A percentile compares a stretch with the other conserved stretches of the same genome.
Evolutionary conservation across 2,329 filamentous ascomycete species (phyloP).

Genomic region (Mycosphaerella sp.): DNA sequence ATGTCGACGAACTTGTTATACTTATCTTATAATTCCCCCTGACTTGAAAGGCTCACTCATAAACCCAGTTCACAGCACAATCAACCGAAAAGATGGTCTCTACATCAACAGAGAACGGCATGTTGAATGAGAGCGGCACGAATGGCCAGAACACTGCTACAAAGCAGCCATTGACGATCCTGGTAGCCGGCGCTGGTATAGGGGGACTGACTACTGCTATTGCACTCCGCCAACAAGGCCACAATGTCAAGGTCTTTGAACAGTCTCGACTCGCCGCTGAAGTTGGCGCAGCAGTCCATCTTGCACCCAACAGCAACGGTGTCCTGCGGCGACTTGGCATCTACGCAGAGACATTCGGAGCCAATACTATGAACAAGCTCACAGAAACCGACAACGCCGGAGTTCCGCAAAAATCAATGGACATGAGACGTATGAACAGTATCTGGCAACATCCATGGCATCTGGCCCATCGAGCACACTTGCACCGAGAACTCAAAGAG

Average conservation of each 20-base stretch:
- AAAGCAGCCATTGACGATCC: constrained; percentile 25
- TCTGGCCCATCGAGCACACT: constrained; percentile 29
- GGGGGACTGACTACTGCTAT: constrained; percentile 51
- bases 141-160: background rate
- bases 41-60: background rate
- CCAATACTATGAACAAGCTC: constrained; percentile 8
- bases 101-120: background rate
- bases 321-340: constrained; percentile 40
- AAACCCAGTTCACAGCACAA: background rate
- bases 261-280: constrained; percentile 50
- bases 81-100: background rate
- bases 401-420: constrained; percentile 31
- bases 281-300: constrained; percentile 56
- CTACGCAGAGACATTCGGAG: constrained; percentile 25
- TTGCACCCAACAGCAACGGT: constrained; percentile 57
- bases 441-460: constrained; percentile 43
- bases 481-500: constrained; percentile 29
- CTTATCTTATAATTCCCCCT: background rate
- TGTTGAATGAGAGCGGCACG: background rate
- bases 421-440: constrained; percentile 36
- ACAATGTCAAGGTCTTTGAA: constrained; percentile 49
- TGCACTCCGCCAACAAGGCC: constrained; percentile 48
- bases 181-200: constrained; percentile 45
- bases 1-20: background rate
- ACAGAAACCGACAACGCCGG: constrained; percentile 7